Base-by-base conservation (phyloP, 345 rosid species). In the Hibiscus trionum region DNA sequence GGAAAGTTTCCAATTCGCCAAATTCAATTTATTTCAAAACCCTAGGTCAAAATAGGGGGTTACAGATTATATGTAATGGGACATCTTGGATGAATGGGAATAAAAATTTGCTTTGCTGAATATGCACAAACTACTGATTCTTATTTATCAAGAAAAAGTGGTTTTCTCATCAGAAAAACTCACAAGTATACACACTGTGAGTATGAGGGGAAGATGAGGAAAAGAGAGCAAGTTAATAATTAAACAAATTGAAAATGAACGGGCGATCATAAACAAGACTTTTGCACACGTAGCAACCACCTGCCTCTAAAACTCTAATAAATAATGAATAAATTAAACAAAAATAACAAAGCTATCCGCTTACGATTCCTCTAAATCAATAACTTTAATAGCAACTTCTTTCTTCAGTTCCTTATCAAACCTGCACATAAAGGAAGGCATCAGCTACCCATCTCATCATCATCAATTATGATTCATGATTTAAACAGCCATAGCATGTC, bases 321-420 rank as follows among this genome's bases (percentile, higher is more conserved):
- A 19, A 56, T 19, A 5, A 66, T 17, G 44, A 42, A 49, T 44
- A 24, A 27, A 26, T 73, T 9, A 44, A 26, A 10, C 33, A 67
- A 66, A 26, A 47, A 4, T 59, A 68, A 21, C 62, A 72, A 63
- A 35, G 7, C 12, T 35, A 67, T 11, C 52, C 12, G 84, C 98
- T 90, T 89, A 95, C 98, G 98, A 95, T 87, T 95, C 99, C 83
- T 95, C 98, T 72, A 95, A 86, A 80, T 95, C 99, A 76, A 95
- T 95, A 75, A 95, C 99, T 86, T 95, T 95, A 71, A 95, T 93
- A 71, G 99, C 99, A 82, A 95, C 97, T 31, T 89, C 96, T 86
- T 93, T 93, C 85, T 85, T 86, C 77, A 95, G 96, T 49, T 87
- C 98, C 83, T 85, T 87, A 75, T 95, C 99, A 84, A 90, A 95